Evolutionary conservation across 345 rosid species (phyloP), one percentile per base, ranked within the genome.

Genomic region (Corchorus olitorius): DNA sequence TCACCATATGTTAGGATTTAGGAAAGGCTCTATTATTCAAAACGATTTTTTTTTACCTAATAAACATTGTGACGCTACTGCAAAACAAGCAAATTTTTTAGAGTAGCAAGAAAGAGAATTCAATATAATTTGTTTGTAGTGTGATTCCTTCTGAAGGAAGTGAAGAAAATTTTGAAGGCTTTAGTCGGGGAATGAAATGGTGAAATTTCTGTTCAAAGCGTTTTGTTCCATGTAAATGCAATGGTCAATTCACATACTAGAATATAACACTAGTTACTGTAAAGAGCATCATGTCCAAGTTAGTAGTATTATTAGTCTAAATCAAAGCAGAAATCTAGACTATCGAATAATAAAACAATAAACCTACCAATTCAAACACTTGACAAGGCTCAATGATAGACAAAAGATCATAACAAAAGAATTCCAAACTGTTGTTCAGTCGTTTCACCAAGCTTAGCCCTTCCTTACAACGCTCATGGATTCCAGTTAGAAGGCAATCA

Each of bases 401-500:
- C 78, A 96, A 83, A 68, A 96, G 97, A 89, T 96, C 99, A 84
- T 93, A 96, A 68, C 99, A 96, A 84, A 96, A 92, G 84, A 96
- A 96, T 82, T 94, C 99, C 92, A 96, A 84, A 87, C 98, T 92
- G 86, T 97, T 93, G 82, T 96, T 96, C 84, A 96, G 84, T 77
- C 94, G 93, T 84, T 91, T 96, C 56, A 97, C 99, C 86, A 96
- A 86, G 88, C 91, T 91, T 80, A 92, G 84, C 37, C 99, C 99
- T 88, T 96, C 93, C 84, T 96, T 96, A 83, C 97, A 93, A 70
- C 98, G 99, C 86, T 96, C 99, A 64, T 93, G 94, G 55, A 96
- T 97, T 86, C 93, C 99, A 48, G 98, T 96, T 74, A 96, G 83
- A 75, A 96, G 98, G 82, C 98, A 93, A 85, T 93, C 99, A 80